Conservation (phyloP, 2,329 filamentous ascomycete species). For the Fusarium nygamai region DNA sequence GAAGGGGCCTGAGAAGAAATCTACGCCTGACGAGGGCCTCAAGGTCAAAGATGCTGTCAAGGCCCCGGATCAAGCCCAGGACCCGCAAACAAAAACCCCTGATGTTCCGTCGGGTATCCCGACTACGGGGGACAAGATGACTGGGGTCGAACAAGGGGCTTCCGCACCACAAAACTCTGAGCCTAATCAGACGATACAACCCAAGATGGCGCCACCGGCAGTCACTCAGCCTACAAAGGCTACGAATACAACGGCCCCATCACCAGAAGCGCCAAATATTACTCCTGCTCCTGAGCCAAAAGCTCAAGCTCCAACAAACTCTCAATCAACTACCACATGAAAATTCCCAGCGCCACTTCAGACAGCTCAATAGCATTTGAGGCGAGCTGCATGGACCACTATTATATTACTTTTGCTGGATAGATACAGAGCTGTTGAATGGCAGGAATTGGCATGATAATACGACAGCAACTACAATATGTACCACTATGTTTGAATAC, state of each 20-base stretch:
- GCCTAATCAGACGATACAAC: slow-evolving; percentile 8
- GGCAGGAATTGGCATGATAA: not conserved
- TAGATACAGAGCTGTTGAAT: not conserved
- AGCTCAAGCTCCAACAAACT: not conserved
- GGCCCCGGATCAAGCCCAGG: slow-evolving; percentile 13
- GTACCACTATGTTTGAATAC: not conserved
- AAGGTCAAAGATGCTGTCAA: slow-evolving; percentile 31
- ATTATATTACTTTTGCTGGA: not conserved
- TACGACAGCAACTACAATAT: not conserved
- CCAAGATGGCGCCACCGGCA: slow-evolving; percentile 1
- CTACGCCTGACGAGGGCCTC: slow-evolving; percentile 18
- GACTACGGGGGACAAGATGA: not conserved
- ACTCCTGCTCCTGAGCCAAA: not conserved
- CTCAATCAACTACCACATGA: not conserved
- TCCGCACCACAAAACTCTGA: slow-evolving; percentile 2
- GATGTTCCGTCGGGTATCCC: slow-evolving; percentile 4
- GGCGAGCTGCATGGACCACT: not conserved
- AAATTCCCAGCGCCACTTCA: not conserved
- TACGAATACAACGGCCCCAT: slow-evolving; percentile 1
- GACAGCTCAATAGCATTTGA: not conserved
- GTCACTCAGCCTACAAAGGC: not conserved
- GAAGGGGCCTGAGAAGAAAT: slow-evolving; percentile 39
- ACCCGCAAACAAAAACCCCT: slow-evolving; percentile 11
- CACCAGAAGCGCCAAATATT: not conserved
- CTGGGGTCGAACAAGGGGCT: slow-evolving; percentile 1